Conservation (phyloP, 2,329 filamentous ascomycete species). For the Nigrospora osmanthi region DNA sequence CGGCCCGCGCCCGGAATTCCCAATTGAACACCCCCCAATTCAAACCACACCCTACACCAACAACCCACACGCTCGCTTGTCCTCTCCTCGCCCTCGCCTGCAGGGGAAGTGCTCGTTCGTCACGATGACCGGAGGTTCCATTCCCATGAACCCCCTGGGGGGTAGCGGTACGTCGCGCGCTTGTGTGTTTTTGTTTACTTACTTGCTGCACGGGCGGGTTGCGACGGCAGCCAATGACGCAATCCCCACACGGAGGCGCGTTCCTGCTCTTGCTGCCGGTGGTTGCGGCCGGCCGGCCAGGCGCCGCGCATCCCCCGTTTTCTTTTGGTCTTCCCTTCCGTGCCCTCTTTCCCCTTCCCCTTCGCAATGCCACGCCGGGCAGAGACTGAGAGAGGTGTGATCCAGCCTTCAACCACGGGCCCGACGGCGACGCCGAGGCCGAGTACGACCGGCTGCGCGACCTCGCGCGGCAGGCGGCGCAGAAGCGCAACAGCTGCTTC, state of each 20-base stretch:
- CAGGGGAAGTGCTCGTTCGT: not conserved
- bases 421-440: slow-evolving; percentile 61
- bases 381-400: too few species aligned
- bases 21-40: too few species aligned
- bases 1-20: too few species aligned
- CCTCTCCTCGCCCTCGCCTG: too few species aligned
- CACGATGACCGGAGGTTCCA: slow-evolving; percentile 23
- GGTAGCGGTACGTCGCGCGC: slow-evolving; percentile 29
- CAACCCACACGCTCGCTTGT: too few species aligned
- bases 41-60: too few species aligned
- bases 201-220: too few species aligned
- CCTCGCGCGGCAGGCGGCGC: slow-evolving; percentile 72
- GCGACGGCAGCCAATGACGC: not conserved
- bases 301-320: not conserved
- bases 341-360: not conserved
- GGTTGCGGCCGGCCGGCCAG: not conserved
- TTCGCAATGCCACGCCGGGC: not conserved
- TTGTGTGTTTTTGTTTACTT: too few species aligned
- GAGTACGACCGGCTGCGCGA: slow-evolving; percentile 90
- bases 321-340: too few species aligned
- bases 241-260: not conserved
- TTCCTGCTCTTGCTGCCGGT: too few species aligned
- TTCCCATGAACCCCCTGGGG: slow-evolving; percentile 35
- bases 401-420: slow-evolving; percentile 67
- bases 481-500: slow-evolving; percentile 71